Evolutionary conservation across 495 filamentous ascomycete species (phyloP).

Genomic region (Aspergillus sparsus): DNA sequence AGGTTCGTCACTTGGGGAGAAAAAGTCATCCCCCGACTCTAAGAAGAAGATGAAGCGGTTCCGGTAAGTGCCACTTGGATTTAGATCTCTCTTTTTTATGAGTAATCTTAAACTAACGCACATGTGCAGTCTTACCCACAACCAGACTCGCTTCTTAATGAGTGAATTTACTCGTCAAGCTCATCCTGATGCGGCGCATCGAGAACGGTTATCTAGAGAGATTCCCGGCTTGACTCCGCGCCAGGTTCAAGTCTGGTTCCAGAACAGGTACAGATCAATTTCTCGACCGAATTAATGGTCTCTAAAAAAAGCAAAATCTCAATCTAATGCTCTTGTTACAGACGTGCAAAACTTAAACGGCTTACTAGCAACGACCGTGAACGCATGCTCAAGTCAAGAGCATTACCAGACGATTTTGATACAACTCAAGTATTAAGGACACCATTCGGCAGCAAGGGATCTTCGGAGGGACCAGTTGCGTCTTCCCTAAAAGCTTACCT

Average conservation of each 20-base stretch:
- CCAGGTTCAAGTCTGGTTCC: constrained; percentile 98
- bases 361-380: constrained; percentile 91
- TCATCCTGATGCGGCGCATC: constrained; percentile 91
- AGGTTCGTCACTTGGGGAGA: constrained; percentile 31
- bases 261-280: constrained; percentile 75
- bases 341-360: constrained; percentile 93
- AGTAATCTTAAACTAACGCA: constrained; percentile 6
- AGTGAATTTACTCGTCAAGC: constrained; percentile 95
- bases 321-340: constrained; percentile 36
- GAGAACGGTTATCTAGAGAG: constrained; percentile 84
- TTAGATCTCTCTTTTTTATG: neutral
- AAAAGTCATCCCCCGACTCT: constrained; percentile 27
- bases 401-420: constrained; percentile 89
- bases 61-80: constrained; percentile 57
- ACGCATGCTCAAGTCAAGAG: constrained; percentile 89
- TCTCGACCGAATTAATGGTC: neutral
- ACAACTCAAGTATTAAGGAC: constrained; percentile 87
- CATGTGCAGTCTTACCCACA: constrained; percentile 78
- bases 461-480: constrained; percentile 35
- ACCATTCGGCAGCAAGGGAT: constrained; percentile 50
- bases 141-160: constrained; percentile 95
- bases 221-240: constrained; percentile 91
- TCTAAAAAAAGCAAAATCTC: constrained; percentile 26
- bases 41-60: constrained; percentile 96
- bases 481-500: constrained; percentile 30